Conservation (phyloP, 2,329 filamentous ascomycete genomes). For the Emericellopsis cladophorae region DNA sequence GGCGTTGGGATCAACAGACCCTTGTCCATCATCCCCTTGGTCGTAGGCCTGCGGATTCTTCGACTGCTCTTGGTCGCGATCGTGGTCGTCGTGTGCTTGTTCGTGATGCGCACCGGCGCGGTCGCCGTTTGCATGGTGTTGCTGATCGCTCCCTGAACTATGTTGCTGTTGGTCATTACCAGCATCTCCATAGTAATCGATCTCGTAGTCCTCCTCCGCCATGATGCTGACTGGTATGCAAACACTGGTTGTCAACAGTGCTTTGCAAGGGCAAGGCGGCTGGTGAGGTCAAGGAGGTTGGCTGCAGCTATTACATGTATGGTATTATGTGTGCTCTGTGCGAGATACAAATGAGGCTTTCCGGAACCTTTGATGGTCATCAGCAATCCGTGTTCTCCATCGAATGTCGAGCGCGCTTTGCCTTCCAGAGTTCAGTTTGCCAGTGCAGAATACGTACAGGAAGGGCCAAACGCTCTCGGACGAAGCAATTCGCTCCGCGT, state of each 20-base stretch:
- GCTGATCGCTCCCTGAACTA: slow-evolving; percentile 24
- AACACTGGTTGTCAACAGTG: neutral
- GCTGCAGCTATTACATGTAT: neutral
- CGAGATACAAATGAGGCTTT: neutral
- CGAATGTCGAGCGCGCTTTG: no score
- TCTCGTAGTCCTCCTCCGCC: slow-evolving; percentile 61
- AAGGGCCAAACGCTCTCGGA: no score
- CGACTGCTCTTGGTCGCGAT: slow-evolving; percentile 19
- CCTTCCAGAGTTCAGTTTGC: no score
- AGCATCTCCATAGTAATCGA: slow-evolving; percentile 58
- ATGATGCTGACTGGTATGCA: slow-evolving; percentile 23
- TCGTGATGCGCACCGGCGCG: slow-evolving; percentile 19
- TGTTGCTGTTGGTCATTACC: slow-evolving; percentile 21
- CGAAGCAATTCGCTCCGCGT: no score
- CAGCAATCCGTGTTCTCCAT: no score
- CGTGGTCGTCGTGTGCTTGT: slow-evolving; percentile 27
- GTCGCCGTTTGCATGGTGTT: slow-evolving; percentile 21
- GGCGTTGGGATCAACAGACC: slow-evolving; percentile 45
- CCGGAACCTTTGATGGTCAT: neutral
- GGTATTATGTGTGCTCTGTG: neutral
- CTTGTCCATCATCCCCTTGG: slow-evolving; percentile 39
- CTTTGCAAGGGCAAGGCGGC: no score
- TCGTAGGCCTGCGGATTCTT: neutral
- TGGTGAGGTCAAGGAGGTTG: no score
- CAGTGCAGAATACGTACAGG: no score